Evolutionary conservation across 2,329 filamentous ascomycete genomes (phyloP), one percentile per base, ranked within the genome.

Genomic region (Colletotrichum cereale): DNA sequence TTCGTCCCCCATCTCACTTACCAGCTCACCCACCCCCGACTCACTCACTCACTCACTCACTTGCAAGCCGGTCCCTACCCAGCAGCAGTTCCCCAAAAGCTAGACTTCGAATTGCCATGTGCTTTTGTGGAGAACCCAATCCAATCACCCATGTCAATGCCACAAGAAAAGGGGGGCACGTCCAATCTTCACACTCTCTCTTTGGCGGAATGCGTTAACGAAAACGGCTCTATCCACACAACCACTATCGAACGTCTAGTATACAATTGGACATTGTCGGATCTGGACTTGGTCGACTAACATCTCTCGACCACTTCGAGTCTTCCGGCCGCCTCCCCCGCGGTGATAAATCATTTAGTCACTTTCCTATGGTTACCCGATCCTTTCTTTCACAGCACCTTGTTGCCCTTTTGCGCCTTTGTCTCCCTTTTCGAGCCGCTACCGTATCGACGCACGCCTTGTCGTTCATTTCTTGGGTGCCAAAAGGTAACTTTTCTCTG

Each of bases 321-420:
- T 48, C 58, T 38, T 50, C 7, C 26, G 29, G 18, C 3, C n/a
- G 14, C 44, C 44, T 6, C 24, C 18, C 26, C 29, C 38, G 21
- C n/a, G 26, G 58, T 21, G 58, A 64, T 68, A 57, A 50, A 31
- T 36, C 40, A 31, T 52, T 31, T 52, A 40, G 66, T 57, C 40
- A 64, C 42, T 57, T 34, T 56, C 60, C 24, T 57, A 57, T 60
- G 24, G 44, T 40, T 38, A 29, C n/a, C 66, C 26, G 21, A 11
- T 48, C 29, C 16, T 56, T 60, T 69, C 58, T 71, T 31, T 60
- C n/a, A 67, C 68, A 42, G 44, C 52, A 62, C 52, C n/a, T 62
- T 40, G 47, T 38, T 47, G 38, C 6, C 18, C 26, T 26, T 65
- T 56, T 42, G 55, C 34, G 57, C 50, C 52, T 12, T 36, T 31